Evolutionary conservation across 805 yeast genomes (phyloP).

Genomic region (Hanseniaspora occidentalis): DNA sequence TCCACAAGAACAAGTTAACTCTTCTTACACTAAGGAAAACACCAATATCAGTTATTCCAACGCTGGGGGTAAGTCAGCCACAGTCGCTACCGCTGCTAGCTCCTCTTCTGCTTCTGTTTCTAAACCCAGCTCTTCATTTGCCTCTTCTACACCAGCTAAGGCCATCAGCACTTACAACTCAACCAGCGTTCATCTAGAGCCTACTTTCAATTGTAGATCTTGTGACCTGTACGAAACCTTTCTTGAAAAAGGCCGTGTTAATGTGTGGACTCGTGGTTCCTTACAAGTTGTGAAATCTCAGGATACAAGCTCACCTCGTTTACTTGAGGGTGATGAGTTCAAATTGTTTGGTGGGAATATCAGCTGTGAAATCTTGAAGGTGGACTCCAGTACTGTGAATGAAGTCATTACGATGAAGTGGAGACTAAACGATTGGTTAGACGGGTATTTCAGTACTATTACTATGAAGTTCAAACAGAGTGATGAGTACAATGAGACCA

Average conservation of each 20-base stretch:
- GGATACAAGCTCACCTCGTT: constrained; percentile 33
- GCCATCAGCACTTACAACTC: constrained; percentile 55
- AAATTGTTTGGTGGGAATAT: constrained; percentile 81
- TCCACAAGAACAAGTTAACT: constrained; percentile 50
- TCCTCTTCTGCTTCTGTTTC: constrained; percentile 8
- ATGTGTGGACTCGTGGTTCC: constrained; percentile 69
- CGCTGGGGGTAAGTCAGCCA: neutral
- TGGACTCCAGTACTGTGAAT: constrained; percentile 32
- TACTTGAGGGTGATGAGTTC: constrained; percentile 46
- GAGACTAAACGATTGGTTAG: constrained; percentile 84
- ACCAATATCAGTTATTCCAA: constrained; percentile 13
- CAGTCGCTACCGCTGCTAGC: constrained; percentile 3
- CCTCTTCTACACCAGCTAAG: constrained; percentile 6
- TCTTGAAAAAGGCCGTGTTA: constrained; percentile 60
- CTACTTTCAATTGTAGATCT: constrained; percentile 77
- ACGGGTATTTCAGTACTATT: constrained; percentile 66
- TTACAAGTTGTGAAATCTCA: constrained; percentile 28
- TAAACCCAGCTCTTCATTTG: constrained; percentile 7
- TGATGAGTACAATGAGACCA: constrained; percentile 78
- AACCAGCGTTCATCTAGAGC: constrained; percentile 61
- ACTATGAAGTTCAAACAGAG: constrained; percentile 43
- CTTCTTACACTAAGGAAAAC: constrained; percentile 40
- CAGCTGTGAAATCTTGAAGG: constrained; percentile 48
- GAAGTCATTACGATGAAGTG: constrained; percentile 60
- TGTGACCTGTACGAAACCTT: constrained; percentile 73